A percentile compares a stretch with the other conserved stretches of the same genome.
Conservation (phyloP, 148 eudicot genomes). For the Oxyria digyna region DNA sequence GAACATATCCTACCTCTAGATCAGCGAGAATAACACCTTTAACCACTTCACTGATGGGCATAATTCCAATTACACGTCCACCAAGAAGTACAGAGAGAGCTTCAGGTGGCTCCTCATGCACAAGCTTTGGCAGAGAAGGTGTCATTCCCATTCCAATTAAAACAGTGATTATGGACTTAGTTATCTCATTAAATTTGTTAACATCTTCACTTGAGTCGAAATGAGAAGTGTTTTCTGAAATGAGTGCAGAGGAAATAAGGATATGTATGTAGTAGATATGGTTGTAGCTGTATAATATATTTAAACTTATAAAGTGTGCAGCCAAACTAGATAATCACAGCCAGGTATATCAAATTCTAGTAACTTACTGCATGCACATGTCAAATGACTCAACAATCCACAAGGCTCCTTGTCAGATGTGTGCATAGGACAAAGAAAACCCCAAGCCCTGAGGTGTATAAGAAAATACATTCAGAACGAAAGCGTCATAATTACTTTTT, state of each 20-base stretch:
- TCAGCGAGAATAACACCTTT: constrained; percentile 61
- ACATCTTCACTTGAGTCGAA: constrained; percentile 51
- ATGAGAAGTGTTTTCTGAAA: constrained; percentile 68
- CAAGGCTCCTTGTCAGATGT: constrained; percentile 98
- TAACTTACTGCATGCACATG: constrained; percentile 71
- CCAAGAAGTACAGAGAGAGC: constrained; percentile 77
- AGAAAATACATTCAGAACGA: neutral
- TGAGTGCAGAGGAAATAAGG: neutral
- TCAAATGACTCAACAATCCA: constrained; percentile 87
- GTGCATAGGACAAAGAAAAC: constrained; percentile 97
- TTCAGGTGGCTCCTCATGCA: constrained; percentile 78
- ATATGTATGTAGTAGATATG: neutral
- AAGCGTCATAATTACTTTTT: no score
- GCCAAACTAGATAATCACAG: neutral
- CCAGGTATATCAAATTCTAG: neutral
- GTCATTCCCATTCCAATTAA: constrained; percentile 66
- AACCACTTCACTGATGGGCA: constrained; percentile 46
- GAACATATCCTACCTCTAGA: constrained; percentile 91
- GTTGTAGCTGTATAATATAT: neutral
- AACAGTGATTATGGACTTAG: constrained; percentile 38
- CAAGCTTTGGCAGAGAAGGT: constrained; percentile 70
- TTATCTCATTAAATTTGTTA: constrained; percentile 49
- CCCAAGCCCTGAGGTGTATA: constrained; percentile 81
- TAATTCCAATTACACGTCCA: constrained; percentile 74
- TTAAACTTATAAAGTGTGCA: neutral